These are phyloP conservation scores for Lentinula aciculospora DNA, from an alignment of 768 basidiomycete species.

Conservation along the genomic window DNA sequence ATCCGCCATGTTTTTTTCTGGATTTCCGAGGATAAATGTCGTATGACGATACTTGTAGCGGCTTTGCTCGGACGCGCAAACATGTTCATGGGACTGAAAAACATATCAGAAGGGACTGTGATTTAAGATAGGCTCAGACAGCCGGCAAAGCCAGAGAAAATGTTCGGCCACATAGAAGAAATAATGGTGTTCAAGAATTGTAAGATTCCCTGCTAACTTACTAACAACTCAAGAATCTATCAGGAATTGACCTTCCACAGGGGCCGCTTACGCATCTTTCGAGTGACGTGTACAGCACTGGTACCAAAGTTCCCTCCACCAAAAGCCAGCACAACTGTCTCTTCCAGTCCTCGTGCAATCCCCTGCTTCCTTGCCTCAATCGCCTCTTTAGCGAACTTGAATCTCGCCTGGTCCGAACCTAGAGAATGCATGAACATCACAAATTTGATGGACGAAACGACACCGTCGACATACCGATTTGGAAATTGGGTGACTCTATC, in stretches of 20 bases:
- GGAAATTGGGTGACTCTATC: conserved; percentile 73
- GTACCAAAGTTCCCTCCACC: conserved; percentile 62
- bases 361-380: conserved; percentile 79
- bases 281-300: conserved; percentile 81
- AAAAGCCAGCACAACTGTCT: conserved; percentile 90
- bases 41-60: too few relatives aligned
- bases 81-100: conserved; percentile 1
- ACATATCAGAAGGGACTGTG: neutral
- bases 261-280: conserved; percentile 80
- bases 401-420: conserved; percentile 83
- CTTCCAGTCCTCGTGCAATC: conserved; percentile 68
- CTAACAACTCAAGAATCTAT: neutral
- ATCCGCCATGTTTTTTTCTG: neutral
- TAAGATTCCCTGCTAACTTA: neutral
- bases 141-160: neutral
- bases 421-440: conserved; percentile 15
- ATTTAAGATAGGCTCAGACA: neutral
- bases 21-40: neutral
- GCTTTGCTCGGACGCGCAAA: neutral
- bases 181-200: neutral
- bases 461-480: conserved; percentile 49
- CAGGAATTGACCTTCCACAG: conserved; percentile 81
- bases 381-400: conserved; percentile 89
- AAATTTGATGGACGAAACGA: conserved; percentile 8
- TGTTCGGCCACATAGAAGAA: neutral